Evolutionary conservation across 2,329 filamentous ascomycete genomes (phyloP), one percentile per base, ranked within the genome.

Genomic region (Scedosporium minutisporum): DNA sequence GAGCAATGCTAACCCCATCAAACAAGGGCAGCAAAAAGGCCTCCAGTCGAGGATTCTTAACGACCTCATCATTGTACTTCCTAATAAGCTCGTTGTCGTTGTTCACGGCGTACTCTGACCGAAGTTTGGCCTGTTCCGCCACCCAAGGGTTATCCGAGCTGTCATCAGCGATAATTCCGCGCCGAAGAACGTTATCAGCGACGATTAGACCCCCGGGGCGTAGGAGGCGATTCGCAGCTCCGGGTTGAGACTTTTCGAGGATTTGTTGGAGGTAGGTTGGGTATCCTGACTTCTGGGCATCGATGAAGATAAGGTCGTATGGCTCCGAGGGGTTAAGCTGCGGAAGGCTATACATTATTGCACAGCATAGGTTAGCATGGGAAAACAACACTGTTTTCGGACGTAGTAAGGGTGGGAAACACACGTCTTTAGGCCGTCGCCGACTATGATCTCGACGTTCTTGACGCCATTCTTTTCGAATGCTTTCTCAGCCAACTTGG

Each of bases 251-350:
- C 58, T 71, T 68, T 18, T 71, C 72, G 14, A 83, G 72, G 61
- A 83, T 76, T 33, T 75, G 71, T 21, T 71, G 68, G 44, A 83
- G 72, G 68, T 83, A 83, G 6, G 67, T 68, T 0, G 77, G 76
- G 67, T 83, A 82, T n/a, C 77, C 78, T 0, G 74, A 71, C 71
- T 83, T 83, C 63, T 83, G 75, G 25, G 81, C 81, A 63, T 83
- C 81, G 64, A 83, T 75, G 68, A 83, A 83, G 68, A 83, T 74
- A 55, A 82, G 70, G 68, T 83, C 81, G 66, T 80, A 84, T 3
- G 81, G 78, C 66, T 77, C 70, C 62, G 69, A 63, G 63, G 71
- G 66, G 64, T 75, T 65, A 3, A 74, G 71, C n/a, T 67, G 63
- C 6, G 69, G 67, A 9, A 76, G 70, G 2, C 74, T 75, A 48